A percentile compares a stretch with the other conserved stretches of the same genome.
Evolutionary conservation across 164 flowering plant genomes (phyloP).

Genomic region (Chloranthus sessilifolius): DNA sequence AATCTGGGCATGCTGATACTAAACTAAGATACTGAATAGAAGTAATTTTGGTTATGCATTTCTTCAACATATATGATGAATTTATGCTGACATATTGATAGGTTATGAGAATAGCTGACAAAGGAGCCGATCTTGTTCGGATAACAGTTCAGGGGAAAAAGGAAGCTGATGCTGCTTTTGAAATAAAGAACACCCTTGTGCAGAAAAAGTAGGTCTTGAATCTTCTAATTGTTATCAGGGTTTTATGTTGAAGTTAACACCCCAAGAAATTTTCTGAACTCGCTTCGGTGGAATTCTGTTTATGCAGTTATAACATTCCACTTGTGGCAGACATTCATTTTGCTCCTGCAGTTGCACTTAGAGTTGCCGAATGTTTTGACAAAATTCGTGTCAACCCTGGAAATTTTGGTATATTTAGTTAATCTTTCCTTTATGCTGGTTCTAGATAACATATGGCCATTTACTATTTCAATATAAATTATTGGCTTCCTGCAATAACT

Average conservation of each 20-base stretch:
- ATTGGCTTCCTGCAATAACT: constrained; percentile 4
- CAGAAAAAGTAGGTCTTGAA: constrained; percentile 70
- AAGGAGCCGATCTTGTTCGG: constrained; percentile 91
- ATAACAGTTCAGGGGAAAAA: constrained; percentile 96
- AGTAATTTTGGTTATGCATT: no score
- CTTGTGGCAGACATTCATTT: constrained; percentile 98
- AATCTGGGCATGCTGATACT: no score
- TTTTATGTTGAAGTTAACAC: not conserved
- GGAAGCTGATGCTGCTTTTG: constrained; percentile 98
- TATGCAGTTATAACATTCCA: constrained; percentile 88
- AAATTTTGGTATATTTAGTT: constrained; percentile 72
- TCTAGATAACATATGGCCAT: not conserved
- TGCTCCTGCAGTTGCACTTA: constrained; percentile 88
- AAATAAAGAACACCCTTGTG: constrained; percentile 81
- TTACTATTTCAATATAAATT: not conserved
- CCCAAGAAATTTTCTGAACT: not conserved
- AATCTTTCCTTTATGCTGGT: constrained; percentile 1
- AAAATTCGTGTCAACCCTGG: constrained; percentile 99
- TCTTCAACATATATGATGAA: not conserved
- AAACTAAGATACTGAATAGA: no score
- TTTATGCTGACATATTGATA: constrained; percentile 9
- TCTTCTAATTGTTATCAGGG: constrained; percentile 1
- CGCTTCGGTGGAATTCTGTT: constrained; percentile 2
- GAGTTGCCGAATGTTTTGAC: constrained; percentile 97
- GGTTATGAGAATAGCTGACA: constrained; percentile 97